phyloP scores from a whole-genome alignment of 495 filamentous ascomycete species.

The Podospora pseudoanserina region DNA sequence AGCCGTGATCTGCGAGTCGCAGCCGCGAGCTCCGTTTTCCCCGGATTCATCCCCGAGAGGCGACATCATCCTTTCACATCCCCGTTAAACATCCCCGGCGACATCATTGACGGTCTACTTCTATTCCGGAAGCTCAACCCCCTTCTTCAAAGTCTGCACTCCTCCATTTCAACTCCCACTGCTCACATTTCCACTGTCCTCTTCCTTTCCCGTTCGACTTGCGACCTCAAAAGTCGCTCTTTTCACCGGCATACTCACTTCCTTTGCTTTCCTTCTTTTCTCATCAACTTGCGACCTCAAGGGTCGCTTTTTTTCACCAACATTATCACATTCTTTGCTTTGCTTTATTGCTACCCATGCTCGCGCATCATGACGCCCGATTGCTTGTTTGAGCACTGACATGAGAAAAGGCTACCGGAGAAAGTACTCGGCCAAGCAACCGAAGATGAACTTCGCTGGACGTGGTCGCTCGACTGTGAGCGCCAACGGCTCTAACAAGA shows the following conservation, averaged over 20 bases:
- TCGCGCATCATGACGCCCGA: background rate
- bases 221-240: background rate
- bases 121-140: background rate
- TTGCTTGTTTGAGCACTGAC: background rate
- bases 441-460: background rate
- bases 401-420: background rate
- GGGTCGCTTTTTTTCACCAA: background rate
- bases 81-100: background rate
- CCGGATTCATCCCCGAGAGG: background rate
- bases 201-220: background rate
- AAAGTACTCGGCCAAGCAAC: background rate
- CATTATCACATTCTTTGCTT: background rate
- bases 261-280: background rate
- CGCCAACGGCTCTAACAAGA: background rate
- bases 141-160: background rate
- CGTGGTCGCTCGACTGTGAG: background rate
- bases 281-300: background rate
- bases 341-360: background rate
- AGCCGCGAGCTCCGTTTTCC: background rate
- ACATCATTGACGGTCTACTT: background rate
- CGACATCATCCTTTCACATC: background rate
- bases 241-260: background rate
- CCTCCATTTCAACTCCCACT: background rate
- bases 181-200: background rate
- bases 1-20: background rate